Evolutionary conservation across 2,329 filamentous ascomycete species (phyloP).

Genomic region (Pseudogymnoascus sp.): DNA sequence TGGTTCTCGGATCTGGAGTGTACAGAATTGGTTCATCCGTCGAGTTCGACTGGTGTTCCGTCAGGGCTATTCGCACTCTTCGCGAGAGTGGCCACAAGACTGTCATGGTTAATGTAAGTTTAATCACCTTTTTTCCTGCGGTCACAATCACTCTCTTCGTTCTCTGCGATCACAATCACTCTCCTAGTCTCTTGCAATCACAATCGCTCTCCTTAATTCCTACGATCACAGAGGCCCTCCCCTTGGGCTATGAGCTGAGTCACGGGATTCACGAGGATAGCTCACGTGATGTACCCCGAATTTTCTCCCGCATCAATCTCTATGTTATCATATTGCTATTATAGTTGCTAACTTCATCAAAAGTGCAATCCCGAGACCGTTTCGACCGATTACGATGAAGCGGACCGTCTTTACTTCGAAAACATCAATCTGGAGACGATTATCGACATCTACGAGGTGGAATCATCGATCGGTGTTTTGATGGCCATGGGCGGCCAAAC

Average conservation of each 20-base stretch:
- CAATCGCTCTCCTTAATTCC: slow-evolving; percentile 14
- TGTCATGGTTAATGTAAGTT: slow-evolving; percentile 69
- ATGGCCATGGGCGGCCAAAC: slow-evolving; percentile 97
- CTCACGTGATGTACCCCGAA: not conserved
- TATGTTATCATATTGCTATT: slow-evolving; percentile 13
- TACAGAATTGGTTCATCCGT: slow-evolving; percentile 97
- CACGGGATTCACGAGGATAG: not conserved
- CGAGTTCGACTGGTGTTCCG: slow-evolving; percentile 98
- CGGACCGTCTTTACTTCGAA: slow-evolving; percentile 91
- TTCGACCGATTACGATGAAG: slow-evolving; percentile 86
- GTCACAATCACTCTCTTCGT: slow-evolving; percentile 11
- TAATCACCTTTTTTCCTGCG: no score
- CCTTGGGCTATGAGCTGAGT: not conserved
- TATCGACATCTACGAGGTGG: slow-evolving; percentile 86
- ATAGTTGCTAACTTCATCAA: slow-evolving; percentile 12
- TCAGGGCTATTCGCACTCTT: slow-evolving; percentile 84
- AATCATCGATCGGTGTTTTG: slow-evolving; percentile 74
- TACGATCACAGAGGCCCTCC: not conserved
- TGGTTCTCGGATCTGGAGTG: slow-evolving; percentile 93
- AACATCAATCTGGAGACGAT: slow-evolving; percentile 87
- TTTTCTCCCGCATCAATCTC: not conserved
- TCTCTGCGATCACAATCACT: not conserved
- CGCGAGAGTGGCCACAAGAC: slow-evolving; percentile 82
- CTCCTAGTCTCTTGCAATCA: no score
- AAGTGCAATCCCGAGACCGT: slow-evolving; percentile 81